Percentiles rank a stretch among this genome's conserved stretches.
phyloP scores from a whole-genome alignment of 2,329 filamentous ascomycete genomes.

The Aspergillus viridinutans region DNA sequence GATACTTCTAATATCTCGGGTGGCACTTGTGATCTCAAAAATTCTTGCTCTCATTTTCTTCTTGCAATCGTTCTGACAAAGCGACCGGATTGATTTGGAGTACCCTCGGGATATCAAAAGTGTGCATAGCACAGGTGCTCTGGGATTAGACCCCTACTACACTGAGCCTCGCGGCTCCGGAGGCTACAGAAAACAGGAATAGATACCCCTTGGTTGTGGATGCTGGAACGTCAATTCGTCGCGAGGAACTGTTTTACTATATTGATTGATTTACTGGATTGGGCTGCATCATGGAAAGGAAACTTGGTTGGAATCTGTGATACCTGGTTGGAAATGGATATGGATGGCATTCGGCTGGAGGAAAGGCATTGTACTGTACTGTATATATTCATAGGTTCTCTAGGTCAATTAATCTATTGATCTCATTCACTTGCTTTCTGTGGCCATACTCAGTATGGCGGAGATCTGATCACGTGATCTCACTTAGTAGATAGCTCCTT shows the following conservation, averaged over 20 bases:
- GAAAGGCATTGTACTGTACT: background rate
- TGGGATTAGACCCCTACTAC: background rate
- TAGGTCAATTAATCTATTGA: background rate
- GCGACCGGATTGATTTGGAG: conserved; percentile 1
- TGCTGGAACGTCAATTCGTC: background rate
- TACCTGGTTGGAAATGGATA: background rate
- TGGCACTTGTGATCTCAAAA: conserved; percentile 5
- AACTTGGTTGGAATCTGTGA: background rate
- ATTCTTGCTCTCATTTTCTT: background rate
- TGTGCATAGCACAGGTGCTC: background rate
- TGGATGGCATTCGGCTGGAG: conserved; percentile 1
- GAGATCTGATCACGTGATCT: too few relatives aligned
- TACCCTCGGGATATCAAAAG: background rate
- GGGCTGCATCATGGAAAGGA: background rate
- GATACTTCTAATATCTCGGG: conserved; percentile 9
- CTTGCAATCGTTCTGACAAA: conserved; percentile 1
- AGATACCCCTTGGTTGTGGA: background rate
- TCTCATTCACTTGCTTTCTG: background rate
- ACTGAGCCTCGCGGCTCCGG: background rate
- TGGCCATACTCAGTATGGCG: too few relatives aligned
- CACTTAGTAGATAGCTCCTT: too few relatives aligned
- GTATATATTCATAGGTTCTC: background rate
- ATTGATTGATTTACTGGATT: background rate
- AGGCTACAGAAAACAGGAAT: background rate
- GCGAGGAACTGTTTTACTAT: background rate